Evolutionary conservation across 129 eudicot species (phyloP), one percentile per base, ranked within the genome.

Genomic region (Flaveria robusta): DNA sequence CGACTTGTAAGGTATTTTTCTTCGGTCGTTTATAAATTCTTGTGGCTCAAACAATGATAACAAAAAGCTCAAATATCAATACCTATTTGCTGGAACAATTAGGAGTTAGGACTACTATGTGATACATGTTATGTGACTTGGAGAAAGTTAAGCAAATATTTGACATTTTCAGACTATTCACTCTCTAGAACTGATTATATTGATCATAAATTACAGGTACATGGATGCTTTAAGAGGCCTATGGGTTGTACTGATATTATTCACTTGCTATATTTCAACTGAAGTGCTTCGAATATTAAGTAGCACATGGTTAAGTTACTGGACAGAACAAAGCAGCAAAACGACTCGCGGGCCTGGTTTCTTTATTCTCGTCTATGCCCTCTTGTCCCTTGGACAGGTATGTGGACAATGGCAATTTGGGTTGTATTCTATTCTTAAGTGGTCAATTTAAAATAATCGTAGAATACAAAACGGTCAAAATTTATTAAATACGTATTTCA

Each of bases 281-380:
- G 97, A 94, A 86, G 85, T 78, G 60, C 88, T 94, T 7, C 86
- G 98, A 72, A 85, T 94, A 85, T 79, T 74, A 74, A 89, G 97
- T 88, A 94, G 98, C 86, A 94, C 93, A 41, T 94, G 98, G 98
- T 84, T 94, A 76, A 94, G 98, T 85, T 41, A 78, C 79, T 94
- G 98, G 97, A 94, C 98, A 65, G 85, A 85, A 77, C 85, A 84
- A 85, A 75, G 87, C 78, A 74, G 59, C 70, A 56, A 85, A 14
- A 77, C 71, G 37, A 74, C 66, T 71, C 88, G 72, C 37, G 83
- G 85, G 18, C 90, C 93, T 14, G 80, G 89, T 63, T 91, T 85
- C 84, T 94, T 79, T 86, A 86, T 83, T 74, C 73, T 84, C 27
- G 68, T 94, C 19, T 94, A 94, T 70, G 86, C 98, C 15, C 68